These are phyloP conservation scores for Suhomyces vadensis DNA, from an alignment of 805 yeast species.

Conservation along the genomic window DNA sequence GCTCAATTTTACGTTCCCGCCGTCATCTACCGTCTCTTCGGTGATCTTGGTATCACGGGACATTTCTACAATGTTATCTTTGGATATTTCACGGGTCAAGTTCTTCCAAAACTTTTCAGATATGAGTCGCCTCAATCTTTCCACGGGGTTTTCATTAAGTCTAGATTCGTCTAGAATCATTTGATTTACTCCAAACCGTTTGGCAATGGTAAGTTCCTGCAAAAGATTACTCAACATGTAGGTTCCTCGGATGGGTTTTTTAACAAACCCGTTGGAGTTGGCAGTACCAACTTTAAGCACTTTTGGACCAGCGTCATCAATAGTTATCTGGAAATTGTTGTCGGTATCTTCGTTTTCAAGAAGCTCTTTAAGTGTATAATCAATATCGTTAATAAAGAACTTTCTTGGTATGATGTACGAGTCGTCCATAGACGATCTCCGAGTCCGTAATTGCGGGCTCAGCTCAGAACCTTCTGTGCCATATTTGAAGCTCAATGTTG, in stretches of 20 bases:
- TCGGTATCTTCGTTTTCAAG: slow-evolving; percentile 83
- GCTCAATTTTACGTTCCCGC: slow-evolving; percentile 34
- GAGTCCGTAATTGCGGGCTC: slow-evolving; percentile 7
- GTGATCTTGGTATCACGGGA: slow-evolving; percentile 77
- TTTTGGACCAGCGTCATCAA: slow-evolving; percentile 83
- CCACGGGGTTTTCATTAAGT: slow-evolving; percentile 84
- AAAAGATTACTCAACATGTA: slow-evolving; percentile 83
- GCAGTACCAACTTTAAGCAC: slow-evolving; percentile 80
- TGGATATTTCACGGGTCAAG: slow-evolving; percentile 70
- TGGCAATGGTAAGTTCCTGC: slow-evolving; percentile 87
- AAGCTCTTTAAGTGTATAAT: slow-evolving; percentile 66
- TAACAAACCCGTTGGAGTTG: slow-evolving; percentile 77
- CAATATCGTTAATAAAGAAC: slow-evolving; percentile 75
- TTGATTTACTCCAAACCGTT: slow-evolving; percentile 73
- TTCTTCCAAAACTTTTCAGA: slow-evolving; percentile 77
- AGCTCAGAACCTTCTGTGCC: no score
- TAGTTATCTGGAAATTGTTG: slow-evolving; percentile 77
- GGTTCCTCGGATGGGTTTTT: slow-evolving; percentile 78
- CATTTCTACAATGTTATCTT: slow-evolving; percentile 61
- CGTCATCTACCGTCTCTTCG: slow-evolving; percentile 42
- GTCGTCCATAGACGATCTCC: slow-evolving; percentile 38
- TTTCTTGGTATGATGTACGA: slow-evolving; percentile 37
- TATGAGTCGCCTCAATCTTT: slow-evolving; percentile 70
- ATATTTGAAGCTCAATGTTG: no score
- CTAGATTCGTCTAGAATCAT: slow-evolving; percentile 81